Evolutionary conservation across 2,329 filamentous ascomycete species (phyloP).

Genomic region (Neofusicoccum kwambonambiense): DNA sequence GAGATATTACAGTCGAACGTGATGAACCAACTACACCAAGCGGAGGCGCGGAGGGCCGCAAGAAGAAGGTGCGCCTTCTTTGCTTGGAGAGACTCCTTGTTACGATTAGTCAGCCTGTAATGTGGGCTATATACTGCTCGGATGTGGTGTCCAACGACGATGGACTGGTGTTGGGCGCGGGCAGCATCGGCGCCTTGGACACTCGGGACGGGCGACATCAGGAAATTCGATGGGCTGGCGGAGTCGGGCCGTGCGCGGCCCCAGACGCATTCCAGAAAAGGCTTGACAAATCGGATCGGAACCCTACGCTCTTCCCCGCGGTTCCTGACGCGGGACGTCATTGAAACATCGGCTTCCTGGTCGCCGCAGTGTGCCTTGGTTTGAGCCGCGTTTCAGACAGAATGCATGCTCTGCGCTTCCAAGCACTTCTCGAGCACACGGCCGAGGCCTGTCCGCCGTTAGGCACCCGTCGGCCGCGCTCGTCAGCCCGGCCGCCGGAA

Average conservation of each 20-base stretch:
- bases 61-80: not conserved
- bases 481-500: not conserved
- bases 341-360: not conserved
- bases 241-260: not conserved
- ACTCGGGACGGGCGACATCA: too few species aligned
- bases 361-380: not conserved
- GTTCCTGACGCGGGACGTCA: not conserved
- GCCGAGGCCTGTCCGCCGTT: not conserved
- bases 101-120: not conserved
- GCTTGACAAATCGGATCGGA: not conserved
- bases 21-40: constrained; percentile 33
- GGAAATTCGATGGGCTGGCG: too few species aligned
- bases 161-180: too few species aligned
- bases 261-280: not conserved
- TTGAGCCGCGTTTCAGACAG: not conserved
- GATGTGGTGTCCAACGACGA: too few species aligned
- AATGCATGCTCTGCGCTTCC: not conserved
- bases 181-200: too few species aligned
- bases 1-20: constrained; percentile 37
- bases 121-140: not conserved
- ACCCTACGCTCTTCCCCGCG: not conserved
- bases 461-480: not conserved
- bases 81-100: not conserved
- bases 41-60: not conserved
- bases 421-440: too few species aligned